Conservation (phyloP, 1,139 yeast genomes). For the Geotrichum histeridarum region DNA sequence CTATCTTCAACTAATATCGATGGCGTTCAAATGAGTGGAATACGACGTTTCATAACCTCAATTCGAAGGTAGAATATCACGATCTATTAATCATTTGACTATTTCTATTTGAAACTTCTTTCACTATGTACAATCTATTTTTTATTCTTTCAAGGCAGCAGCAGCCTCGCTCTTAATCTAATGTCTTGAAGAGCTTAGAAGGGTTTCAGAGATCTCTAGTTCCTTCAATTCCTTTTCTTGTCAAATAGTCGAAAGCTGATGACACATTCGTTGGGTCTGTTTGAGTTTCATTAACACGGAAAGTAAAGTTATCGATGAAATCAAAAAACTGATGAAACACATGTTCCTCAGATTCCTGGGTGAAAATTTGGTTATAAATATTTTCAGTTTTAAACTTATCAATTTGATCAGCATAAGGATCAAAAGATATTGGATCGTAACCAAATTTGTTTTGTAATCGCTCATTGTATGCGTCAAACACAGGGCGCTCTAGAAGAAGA, state of each 20-base stretch:
- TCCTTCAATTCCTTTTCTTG: neutral
- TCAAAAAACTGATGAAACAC: slow-evolving; percentile 84
- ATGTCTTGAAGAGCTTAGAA: neutral
- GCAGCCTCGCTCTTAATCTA: too few species aligned
- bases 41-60: too few species aligned
- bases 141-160: too few species aligned
- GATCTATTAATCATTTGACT: too few species aligned
- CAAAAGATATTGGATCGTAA: slow-evolving; percentile 69
- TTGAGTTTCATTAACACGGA: neutral
- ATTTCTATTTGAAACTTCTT: too few species aligned
- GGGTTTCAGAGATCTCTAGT: neutral
- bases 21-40: too few species aligned
- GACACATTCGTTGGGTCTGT: neutral
- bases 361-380: slow-evolving; percentile 87
- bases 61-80: too few species aligned
- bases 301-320: slow-evolving; percentile 68
- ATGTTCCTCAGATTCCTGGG: slow-evolving; percentile 81
- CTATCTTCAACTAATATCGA: too few species aligned
- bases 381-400: slow-evolving; percentile 77
- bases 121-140: too few species aligned
- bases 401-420: slow-evolving; percentile 60
- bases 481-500: slow-evolving; percentile 80
- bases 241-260: neutral
- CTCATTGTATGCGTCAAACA: slow-evolving; percentile 76
- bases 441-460: slow-evolving; percentile 62